phyloP scores from a whole-genome alignment of 2,329 filamentous ascomycete species.

The Macrophomina pseudophaseolina region DNA sequence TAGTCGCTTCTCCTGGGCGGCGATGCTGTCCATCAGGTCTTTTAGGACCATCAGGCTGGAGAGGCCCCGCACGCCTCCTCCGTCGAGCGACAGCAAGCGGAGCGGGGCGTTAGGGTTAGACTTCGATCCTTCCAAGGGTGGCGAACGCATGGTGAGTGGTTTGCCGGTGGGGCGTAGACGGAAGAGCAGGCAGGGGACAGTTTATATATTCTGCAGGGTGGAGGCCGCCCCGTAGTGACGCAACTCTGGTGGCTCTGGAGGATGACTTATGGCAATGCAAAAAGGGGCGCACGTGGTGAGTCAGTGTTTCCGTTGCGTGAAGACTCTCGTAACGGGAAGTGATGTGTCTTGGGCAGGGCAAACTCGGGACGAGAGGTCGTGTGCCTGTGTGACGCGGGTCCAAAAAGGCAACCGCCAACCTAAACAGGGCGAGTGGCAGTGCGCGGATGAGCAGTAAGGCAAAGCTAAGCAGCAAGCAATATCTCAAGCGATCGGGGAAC shows the following conservation, averaged over 20 bases:
- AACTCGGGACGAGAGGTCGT: background rate
- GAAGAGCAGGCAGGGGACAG: background rate
- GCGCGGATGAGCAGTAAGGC: background rate
- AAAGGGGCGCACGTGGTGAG: slow-evolving; percentile 9
- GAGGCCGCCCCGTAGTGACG: slow-evolving; percentile 18
- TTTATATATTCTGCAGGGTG: slow-evolving; percentile 4
- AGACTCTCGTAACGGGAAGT: background rate
- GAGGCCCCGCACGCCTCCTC: slow-evolving; percentile 46
- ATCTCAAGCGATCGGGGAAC: too few species aligned
- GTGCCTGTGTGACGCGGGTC: background rate
- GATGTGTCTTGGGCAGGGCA: too few species aligned
- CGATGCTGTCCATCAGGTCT: slow-evolving; percentile 47
- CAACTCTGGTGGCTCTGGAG: background rate
- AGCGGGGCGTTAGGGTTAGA: slow-evolving; percentile 39
- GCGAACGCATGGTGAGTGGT: slow-evolving; percentile 16
- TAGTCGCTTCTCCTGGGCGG: slow-evolving; percentile 44
- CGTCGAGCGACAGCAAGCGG: slow-evolving; percentile 43
- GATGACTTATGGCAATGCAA: background rate
- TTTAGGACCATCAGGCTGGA: slow-evolving; percentile 47
- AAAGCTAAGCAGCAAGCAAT: background rate
- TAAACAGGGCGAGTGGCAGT: background rate
- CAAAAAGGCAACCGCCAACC: slow-evolving; percentile 4
- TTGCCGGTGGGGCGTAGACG: background rate
- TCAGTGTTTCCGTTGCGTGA: background rate
- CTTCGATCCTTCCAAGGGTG: slow-evolving; percentile 20